Evolutionary conservation across 495 filamentous ascomycete genomes (phyloP).

Genomic region (Tuber microsphaerosporum): DNA sequence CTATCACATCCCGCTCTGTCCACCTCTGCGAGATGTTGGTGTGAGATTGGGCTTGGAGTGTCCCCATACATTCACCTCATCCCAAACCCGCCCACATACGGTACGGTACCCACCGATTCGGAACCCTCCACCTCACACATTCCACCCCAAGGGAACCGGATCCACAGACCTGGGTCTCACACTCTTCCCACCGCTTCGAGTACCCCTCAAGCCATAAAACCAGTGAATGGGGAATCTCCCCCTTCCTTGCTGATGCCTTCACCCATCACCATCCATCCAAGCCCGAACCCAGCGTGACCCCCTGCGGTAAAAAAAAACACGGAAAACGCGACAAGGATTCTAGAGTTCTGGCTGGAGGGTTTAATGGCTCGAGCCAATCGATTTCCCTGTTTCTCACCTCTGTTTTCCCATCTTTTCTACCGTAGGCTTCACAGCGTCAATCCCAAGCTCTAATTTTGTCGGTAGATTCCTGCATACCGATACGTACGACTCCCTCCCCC

Average conservation of each 20-base stretch:
- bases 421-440: neutral
- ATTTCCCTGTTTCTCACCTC: too few species aligned
- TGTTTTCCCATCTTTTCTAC: too few species aligned
- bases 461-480: neutral
- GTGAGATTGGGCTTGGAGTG: neutral
- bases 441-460: neutral
- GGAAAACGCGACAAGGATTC: too few species aligned
- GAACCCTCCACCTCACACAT: neutral
- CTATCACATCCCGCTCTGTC: neutral
- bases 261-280: neutral
- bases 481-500: neutral
- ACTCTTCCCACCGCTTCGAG: neutral
- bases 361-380: too few species aligned
- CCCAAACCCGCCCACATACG: neutral
- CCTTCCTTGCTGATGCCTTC: neutral
- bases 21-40: neutral
- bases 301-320: too few species aligned
- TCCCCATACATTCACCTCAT: neutral
- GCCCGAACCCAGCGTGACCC: neutral
- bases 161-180: neutral
- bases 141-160: neutral
- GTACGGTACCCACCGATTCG: neutral
- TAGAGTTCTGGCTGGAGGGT: too few species aligned
- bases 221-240: neutral
- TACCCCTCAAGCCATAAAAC: conserved; percentile 4